Evolutionary conservation across 1,284 basidiomycete genomes (phyloP), one percentile per base, ranked within the genome.

Genomic region (Moesziomyces globuligerus): DNA sequence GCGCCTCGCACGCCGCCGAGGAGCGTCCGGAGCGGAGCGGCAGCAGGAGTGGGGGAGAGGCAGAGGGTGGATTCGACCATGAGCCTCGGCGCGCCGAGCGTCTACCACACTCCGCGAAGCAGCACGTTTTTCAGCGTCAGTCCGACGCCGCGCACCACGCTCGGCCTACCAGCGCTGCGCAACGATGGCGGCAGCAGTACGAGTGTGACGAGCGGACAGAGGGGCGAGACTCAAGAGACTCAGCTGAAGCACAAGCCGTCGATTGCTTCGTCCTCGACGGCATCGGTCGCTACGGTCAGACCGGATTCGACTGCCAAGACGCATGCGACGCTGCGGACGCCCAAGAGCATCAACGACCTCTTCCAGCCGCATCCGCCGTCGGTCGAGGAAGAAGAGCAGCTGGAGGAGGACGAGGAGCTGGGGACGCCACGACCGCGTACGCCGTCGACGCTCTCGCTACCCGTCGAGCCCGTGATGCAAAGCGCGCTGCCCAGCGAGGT

Each of bases 41-140:
- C 29, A 32, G 28, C n/a, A n/a, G n/a, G n/a, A n/a, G n/a, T n/a
- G 42, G n/a, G n/a, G 24, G 55, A 52, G 3, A 23, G 66, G 7
- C 66, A 55, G 46, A 7, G 66, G 0, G 62, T 64, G 7, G 69
- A 72, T 36, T 72, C 69, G 21, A 72, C 58, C 3, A 25, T 67
- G 41, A 62, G 58, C 34, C 18, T 66, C 10, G 54, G 47, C 25
- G 69, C 75, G 4, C 59, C 71, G 3, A 57, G 46, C 18, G 55
- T 78, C 4, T 78, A 78, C 39, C 72, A 78, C 32, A 76, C 76
- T 24, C 72, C 75, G 15, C 28, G 74, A 4, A 67, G 73, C 43
- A 76, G 74, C 38, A 69, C 67, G 9, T 51, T 73, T 36, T 60
- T 76, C 47, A 54, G 60, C 26, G 50, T 46, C 13, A 60, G 57